A percentile compares a stretch with the other conserved stretches of the same genome.
Conservation (phyloP, 495 filamentous ascomycete species). For the Neurospora sp. region DNA sequence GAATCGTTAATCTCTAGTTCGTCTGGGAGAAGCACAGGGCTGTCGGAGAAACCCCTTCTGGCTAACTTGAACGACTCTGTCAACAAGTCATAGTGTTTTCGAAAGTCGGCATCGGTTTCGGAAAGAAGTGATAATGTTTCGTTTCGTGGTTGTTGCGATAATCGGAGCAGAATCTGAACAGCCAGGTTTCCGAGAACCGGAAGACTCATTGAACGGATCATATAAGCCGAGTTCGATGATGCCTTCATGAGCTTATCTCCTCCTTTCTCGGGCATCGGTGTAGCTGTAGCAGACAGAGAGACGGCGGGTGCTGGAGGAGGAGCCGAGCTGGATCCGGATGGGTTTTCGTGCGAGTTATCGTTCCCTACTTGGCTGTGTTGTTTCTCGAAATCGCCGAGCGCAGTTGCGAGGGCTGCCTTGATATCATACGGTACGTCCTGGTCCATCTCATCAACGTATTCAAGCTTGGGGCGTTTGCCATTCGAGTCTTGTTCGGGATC, state of each 20-base stretch:
- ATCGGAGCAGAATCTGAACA: conserved; percentile 33
- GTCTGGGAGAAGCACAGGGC: conserved; percentile 59
- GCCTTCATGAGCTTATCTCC: conserved; percentile 22
- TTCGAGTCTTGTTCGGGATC: background rate
- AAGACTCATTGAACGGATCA: conserved; percentile 29
- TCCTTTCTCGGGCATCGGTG: conserved; percentile 10
- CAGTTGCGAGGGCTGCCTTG: background rate
- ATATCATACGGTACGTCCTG: background rate
- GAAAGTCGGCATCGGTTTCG: conserved; percentile 61
- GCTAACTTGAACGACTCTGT: conserved; percentile 73
- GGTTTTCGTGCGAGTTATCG: background rate
- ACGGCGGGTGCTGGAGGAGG: background rate
- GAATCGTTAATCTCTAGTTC: conserved; percentile 62
- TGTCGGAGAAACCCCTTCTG: conserved; percentile 65
- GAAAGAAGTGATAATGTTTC: conserved; percentile 70
- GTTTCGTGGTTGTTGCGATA: conserved; percentile 33
- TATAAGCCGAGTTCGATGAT: conserved; percentile 19
- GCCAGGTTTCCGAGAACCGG: conserved; percentile 35
- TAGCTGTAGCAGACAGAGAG: background rate
- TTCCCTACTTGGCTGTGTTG: background rate
- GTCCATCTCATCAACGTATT: background rate
- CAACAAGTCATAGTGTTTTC: conserved; percentile 71
- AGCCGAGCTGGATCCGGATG: background rate
- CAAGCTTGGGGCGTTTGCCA: background rate
- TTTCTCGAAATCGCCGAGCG: background rate